A percentile compares a stretch with the other conserved stretches of the same genome.
Evolutionary conservation across 495 filamentous ascomycete genomes (phyloP).

Genomic region (Peziza echinospora): DNA sequence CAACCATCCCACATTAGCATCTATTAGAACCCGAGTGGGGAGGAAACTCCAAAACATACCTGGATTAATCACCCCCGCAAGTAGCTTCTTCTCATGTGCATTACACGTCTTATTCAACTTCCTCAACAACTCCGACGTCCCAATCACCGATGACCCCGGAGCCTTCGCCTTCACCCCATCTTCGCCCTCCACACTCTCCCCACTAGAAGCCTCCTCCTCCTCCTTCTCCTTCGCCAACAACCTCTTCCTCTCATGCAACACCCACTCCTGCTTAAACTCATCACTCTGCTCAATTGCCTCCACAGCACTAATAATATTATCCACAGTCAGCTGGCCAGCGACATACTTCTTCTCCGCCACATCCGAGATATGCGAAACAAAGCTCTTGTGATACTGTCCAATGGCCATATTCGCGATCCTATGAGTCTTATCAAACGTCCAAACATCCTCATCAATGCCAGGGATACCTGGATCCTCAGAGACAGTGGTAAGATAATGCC

Average conservation of each 20-base stretch:
- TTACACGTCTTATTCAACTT: conserved; percentile 35
- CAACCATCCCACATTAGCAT: too few relatives aligned
- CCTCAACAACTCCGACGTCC: too few relatives aligned
- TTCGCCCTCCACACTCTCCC: conserved; percentile 13
- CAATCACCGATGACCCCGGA: background rate
- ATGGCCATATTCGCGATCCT: conserved; percentile 39
- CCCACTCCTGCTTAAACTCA: conserved; percentile 23
- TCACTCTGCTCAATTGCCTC: conserved; percentile 27
- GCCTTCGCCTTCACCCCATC: conserved; percentile 5
- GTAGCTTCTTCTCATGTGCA: conserved; percentile 57
- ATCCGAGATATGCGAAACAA: too few relatives aligned
- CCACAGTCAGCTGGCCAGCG: conserved; percentile 10
- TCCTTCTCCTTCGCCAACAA: too few relatives aligned
- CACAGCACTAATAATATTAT: conserved; percentile 21
- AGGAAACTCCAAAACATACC: conserved; percentile 5
- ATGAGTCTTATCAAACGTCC: conserved; percentile 38
- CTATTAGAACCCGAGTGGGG: background rate
- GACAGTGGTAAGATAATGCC: too few relatives aligned
- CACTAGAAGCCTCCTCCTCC: conserved; percentile 19
- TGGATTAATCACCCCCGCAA: conserved; percentile 62
- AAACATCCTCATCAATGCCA: conserved; percentile 32
- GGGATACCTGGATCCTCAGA: conserved; percentile 7
- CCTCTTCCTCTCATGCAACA: background rate
- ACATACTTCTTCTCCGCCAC: conserved; percentile 4
- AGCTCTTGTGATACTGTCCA: conserved; percentile 21